Evolutionary conservation across 208 protist species (phyloP), one percentile per base, ranked within the genome.

Genomic region (Acanthamoeba sp.): DNA sequence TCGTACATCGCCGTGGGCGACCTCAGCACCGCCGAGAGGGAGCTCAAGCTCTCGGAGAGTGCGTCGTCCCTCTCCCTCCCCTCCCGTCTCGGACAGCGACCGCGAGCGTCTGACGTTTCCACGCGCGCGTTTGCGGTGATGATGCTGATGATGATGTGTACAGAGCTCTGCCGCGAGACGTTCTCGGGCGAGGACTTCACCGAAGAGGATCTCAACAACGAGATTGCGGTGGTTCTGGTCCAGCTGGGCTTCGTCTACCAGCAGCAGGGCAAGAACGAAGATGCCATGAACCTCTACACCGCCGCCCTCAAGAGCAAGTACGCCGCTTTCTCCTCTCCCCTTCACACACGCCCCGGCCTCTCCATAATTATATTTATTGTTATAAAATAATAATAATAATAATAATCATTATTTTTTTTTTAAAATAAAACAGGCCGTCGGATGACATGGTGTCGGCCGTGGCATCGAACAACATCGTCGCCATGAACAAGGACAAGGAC

Each of bases 381-480:
- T n/a, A n/a, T n/a, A n/a, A n/a, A n/a, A n/a, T n/a, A n/a, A n/a
- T n/a, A n/a, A n/a, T n/a, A n/a, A n/a, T n/a, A n/a, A n/a, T n/a
- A n/a, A n/a, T n/a, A n/a, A n/a, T n/a, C n/a, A n/a, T n/a, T n/a
- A n/a, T n/a, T n/a, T n/a, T n/a, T n/a, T n/a, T n/a, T n/a, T n/a
- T n/a, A n/a, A n/a, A 48, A 27, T 9, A 50, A n/a, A 48, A 14
- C 45, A 94, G 92, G 52, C 92, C 92, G 3, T 94, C 80, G 20
- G 93, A 95, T n/a, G 48, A 85, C 22, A 45, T 59, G 32, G 82
- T 91, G n/a, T 90, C 71, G 18, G 93, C 93, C 9, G 93, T 95
- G 38, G 93, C 93, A 2, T 69, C 93, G 20, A 95, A 95, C 52
- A 95, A 95, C 69, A 69, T 95, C 38, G 82, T 84, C 24, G 93